Base-by-base conservation (phyloP, 2,329 filamentous ascomycete genomes). In the Diaporthe longicolla region DNA sequence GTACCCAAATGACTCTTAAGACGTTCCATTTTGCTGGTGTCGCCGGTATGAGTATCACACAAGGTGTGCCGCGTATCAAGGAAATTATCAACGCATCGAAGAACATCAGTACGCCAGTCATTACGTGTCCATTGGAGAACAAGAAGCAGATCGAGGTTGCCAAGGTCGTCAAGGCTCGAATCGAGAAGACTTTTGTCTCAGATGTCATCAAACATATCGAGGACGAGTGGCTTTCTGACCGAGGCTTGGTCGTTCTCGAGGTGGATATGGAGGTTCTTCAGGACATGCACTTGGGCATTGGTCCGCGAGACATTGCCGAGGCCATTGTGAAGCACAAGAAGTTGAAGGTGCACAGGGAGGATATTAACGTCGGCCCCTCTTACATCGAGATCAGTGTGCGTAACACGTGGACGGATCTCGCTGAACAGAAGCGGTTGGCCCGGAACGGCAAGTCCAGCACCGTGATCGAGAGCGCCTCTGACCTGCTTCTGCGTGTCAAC, bases 11-110 rank as follows among this genome's bases (percentile, higher is more conserved):
- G 97, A 99, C 97, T 1, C 86, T 99, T 77, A 98, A 98, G 86
- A 98, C 97, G 81, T 98, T 98, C 91, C 97, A 98, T 93, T 99
- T 99, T 87, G 97, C 97, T 81, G 97, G 97, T 93, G 97, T 99
- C 77, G 97, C 97, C 57, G 96, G 96, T 82, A 98, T 99, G 97
- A 98, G 95, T 89, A 98, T 99, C 81, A 99, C 97, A 0, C 95
- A 98, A 81, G 97, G 97, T 94, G 97, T 99, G 9, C 97, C 97
- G 1, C 96, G 97, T 92, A 99, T 99, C 87, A 99, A 99, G 85
- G 97, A 99, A 88, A 99, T 99, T 78, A 99, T 99, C 91, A 99
- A 99, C 84, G 97, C 97, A 8, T 98, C 95, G 11, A 97, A 95
- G 82, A 87, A 88, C 66, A 99, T 99, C 83, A 97, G 94, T 82